A percentile compares a stretch with the other conserved stretches of the same genome.
Conservation (phyloP, 257 asterid genomes). For the Oldenlandia corymbosa region DNA sequence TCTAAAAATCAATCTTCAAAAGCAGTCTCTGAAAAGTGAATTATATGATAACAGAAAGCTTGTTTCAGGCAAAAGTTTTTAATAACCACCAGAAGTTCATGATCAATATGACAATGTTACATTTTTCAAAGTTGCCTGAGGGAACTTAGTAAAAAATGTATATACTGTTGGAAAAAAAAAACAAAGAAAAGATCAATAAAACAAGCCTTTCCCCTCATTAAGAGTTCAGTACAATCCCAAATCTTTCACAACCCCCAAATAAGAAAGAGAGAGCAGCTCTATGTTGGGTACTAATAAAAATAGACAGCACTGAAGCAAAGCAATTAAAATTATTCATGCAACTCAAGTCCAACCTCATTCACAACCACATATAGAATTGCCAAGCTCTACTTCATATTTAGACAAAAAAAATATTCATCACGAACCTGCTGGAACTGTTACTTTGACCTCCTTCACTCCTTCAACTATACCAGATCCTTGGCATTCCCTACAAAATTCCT, state of each 20-base stretch:
- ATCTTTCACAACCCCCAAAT: neutral
- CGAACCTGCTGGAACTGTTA: conserved; percentile 81
- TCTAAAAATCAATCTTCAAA: neutral
- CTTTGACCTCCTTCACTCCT: conserved; percentile 69
- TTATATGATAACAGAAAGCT: neutral
- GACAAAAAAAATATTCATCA: conserved; percentile 12
- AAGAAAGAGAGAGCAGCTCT: neutral
- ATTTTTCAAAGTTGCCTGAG: no score
- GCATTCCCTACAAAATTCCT: conserved; percentile 71
- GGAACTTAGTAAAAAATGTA: no score
- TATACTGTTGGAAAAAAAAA: no score
- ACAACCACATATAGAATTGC: neutral
- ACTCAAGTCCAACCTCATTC: neutral
- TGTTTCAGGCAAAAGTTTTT: neutral
- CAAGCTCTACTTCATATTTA: neutral
- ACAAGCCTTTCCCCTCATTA: neutral
- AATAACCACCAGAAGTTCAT: neutral
- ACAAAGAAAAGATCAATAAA: neutral
- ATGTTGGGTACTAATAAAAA: neutral
- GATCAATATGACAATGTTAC: neutral
- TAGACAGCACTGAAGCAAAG: neutral
- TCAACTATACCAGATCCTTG: conserved; percentile 69
- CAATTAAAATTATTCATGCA: conserved; percentile 8
- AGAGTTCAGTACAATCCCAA: neutral
- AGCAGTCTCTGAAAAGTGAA: neutral